Evolutionary conservation across 2,329 filamentous ascomycete species (phyloP).

Genomic region (Phyllosticta citribraziliensis): DNA sequence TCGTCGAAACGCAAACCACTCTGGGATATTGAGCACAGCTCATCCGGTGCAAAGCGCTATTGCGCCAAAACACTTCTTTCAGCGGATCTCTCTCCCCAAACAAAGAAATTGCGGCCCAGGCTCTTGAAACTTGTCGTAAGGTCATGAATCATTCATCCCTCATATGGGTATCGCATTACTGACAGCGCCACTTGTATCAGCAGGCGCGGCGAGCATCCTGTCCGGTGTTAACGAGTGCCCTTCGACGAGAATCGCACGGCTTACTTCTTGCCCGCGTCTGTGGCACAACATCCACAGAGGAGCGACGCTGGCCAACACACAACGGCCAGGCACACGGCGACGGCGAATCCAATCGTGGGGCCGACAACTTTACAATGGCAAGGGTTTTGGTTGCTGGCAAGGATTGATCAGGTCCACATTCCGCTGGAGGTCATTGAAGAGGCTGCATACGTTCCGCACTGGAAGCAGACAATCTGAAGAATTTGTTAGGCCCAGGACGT

Average conservation of each 20-base stretch:
- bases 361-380: slow-evolving; percentile 49
- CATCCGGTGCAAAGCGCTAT: background rate
- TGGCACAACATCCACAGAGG: slow-evolving; percentile 47
- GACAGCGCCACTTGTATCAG: slow-evolving; percentile 42
- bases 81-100: background rate
- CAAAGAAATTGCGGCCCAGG: background rate
- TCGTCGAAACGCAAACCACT: no score
- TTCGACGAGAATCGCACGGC: slow-evolving; percentile 13
- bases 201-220: slow-evolving; percentile 43
- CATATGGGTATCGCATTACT: slow-evolving; percentile 41
- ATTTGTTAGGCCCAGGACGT: background rate
- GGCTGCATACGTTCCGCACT: slow-evolving; percentile 36
- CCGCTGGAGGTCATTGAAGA: background rate
- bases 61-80: background rate
- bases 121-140: background rate
- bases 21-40: background rate
- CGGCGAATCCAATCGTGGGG: slow-evolving; percentile 43
- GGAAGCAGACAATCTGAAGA: slow-evolving; percentile 43
- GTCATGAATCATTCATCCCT: slow-evolving; percentile 9
- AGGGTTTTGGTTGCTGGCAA: slow-evolving; percentile 44
- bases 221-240: slow-evolving; percentile 5
- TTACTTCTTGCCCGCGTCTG: slow-evolving; percentile 45
- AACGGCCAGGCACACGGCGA: slow-evolving; percentile 41
- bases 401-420: background rate
- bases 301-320: slow-evolving; percentile 47